These are phyloP conservation scores for Hypholoma sublateritium DNA, from an alignment of 768 basidiomycete species.

Conservation along the genomic window DNA sequence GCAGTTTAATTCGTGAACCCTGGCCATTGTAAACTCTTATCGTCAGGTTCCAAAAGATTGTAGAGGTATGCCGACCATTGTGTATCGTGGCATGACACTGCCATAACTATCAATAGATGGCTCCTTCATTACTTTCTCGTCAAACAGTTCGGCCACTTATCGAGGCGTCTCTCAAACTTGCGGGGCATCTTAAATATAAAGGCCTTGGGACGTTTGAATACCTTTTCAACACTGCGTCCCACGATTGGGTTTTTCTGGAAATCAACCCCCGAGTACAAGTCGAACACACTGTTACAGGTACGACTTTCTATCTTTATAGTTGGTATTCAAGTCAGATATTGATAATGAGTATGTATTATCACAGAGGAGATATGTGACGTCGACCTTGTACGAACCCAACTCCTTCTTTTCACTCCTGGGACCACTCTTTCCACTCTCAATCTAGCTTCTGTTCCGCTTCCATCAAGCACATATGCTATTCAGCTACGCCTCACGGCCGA, in stretches of 20 bases:
- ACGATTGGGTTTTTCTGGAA: conserved; percentile 86
- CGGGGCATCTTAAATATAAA: conserved; percentile 71
- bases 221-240: conserved; percentile 69
- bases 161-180: conserved; percentile 76
- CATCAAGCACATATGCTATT: conserved; percentile 74
- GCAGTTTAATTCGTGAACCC: neutral
- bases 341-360: neutral
- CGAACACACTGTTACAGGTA: conserved; percentile 89
- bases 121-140: conserved; percentile 79
- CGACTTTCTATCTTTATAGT: conserved; percentile 11
- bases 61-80: conserved; percentile 55
- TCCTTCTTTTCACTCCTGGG: conserved; percentile 75
- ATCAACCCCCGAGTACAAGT: conserved; percentile 93
- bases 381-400: conserved; percentile 87
- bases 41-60: conserved; percentile 71
- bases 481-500: conserved; percentile 92
- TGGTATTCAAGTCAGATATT: neutral
- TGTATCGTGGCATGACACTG: neutral
- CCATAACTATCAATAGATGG: conserved; percentile 28
- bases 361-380: conserved; percentile 87
- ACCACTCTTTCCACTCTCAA: conserved; percentile 67
- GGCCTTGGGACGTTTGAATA: conserved; percentile 92
- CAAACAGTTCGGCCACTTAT: conserved; percentile 67
- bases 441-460: conserved; percentile 64
- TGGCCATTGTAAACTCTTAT: neutral